Base-by-base conservation (phyloP, 345 rosid species). In the Brassica cretica region DNA sequence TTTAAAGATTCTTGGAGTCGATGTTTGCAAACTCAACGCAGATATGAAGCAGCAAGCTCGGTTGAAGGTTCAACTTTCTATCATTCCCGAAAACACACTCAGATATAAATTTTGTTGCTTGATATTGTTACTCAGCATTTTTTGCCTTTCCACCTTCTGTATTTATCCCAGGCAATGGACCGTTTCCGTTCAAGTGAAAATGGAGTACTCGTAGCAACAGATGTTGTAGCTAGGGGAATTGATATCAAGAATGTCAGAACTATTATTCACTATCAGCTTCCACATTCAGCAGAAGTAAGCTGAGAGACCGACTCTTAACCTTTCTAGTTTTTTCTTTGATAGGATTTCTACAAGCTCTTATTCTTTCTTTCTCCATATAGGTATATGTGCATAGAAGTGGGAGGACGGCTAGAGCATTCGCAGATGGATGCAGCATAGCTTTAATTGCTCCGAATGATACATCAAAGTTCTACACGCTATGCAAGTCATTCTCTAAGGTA, bases 11-110 rank as follows among this genome's bases (percentile, higher is more conserved):
- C 98, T 95, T 81, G 90, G 93, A 83, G 29, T 91, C 62, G 79
- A 85, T 72, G 87, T 90, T 61, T 86, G 89, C 87, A 87, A 93
- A 55, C 87, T 93, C 72, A 91, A 85, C 81, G 88, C 96, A 71
- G 96, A 95, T 84, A 95, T 93, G 98, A 97, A 95, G 85, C 98
- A 95, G 80, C 86, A 89, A 84, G 97, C 97, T 87, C 97, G 94
- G 32, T 83, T 89, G 82, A 95, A 95, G 96, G 98, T 93, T 76
- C 30, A 58, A 46, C 14, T 37, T 62, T 16, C 37, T 63, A 37
- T 14, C 44, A n/a, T 59, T 74, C 68, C 68, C 73, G 59, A 59
- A 64, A 32, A 66, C 32, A 66, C 32, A 39, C n/a, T 60, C 24
- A 67, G 18, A 27, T 56, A 46, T 16, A 16, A 35, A 16, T 2